Percentiles rank a stretch among this genome's conserved stretches.
These are phyloP conservation scores for Populus alba DNA, from an alignment of 345 rosid genomes.

Conservation along the genomic window DNA sequence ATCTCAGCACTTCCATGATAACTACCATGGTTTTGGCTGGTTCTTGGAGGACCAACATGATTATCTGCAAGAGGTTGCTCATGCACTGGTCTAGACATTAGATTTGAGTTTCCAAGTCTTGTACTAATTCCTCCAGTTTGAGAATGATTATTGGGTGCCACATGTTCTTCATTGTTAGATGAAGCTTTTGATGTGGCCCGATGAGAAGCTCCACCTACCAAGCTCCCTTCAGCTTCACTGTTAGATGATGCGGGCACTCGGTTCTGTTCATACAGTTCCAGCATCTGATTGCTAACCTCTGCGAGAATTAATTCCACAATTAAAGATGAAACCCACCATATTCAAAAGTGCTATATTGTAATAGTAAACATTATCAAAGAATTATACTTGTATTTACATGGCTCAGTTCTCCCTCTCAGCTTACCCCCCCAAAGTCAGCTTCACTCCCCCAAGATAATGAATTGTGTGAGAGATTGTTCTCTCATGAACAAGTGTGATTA, in stretches of 20 bases:
- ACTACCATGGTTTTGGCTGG: conserved; percentile 9
- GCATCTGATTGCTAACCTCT: conserved; percentile 36
- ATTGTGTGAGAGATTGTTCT: not conserved
- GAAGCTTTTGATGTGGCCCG: conserved; percentile 12
- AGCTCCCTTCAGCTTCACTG: conserved; percentile 27
- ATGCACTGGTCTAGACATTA: not conserved
- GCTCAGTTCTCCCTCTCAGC: not conserved
- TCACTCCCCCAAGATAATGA: not conserved
- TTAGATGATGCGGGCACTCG: conserved; percentile 14
- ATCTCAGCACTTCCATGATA: conserved; percentile 12
- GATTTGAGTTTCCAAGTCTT: conserved; percentile 15
- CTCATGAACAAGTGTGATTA: not conserved
- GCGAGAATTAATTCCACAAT: conserved; percentile 6
- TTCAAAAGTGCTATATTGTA: not conserved
- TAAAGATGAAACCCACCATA: not conserved
- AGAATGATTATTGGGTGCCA: conserved; percentile 1
- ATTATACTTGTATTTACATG: not conserved
- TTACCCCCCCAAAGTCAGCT: not conserved
- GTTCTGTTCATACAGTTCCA: conserved; percentile 32
- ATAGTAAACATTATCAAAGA: not conserved
- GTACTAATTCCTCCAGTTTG: conserved; percentile 12
- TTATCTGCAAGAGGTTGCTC: conserved; percentile 13
- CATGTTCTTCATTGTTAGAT: conserved; percentile 23
- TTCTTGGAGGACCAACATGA: conserved; percentile 10
- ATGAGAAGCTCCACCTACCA: conserved; percentile 7